These are phyloP conservation scores for Penicillium verhagenii DNA, from an alignment of 495 filamentous ascomycete genomes.

Conservation along the genomic window DNA sequence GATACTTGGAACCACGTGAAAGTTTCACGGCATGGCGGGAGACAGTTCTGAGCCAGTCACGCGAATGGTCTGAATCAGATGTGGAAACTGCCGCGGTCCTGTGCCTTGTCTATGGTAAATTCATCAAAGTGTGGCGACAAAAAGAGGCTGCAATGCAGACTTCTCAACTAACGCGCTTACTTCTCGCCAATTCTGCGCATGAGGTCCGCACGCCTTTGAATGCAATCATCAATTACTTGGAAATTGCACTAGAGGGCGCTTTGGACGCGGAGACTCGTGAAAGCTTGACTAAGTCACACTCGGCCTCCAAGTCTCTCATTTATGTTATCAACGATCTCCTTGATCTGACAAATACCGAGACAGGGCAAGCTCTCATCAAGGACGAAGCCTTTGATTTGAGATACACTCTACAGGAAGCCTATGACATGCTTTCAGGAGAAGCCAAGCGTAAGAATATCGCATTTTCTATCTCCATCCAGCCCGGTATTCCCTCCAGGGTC, in stretches of 20 bases:
- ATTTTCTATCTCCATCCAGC: constrained; percentile 65
- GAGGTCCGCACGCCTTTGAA: constrained; percentile 93
- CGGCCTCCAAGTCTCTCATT: constrained; percentile 92
- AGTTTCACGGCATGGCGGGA: constrained; percentile 39
- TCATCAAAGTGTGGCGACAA: constrained; percentile 91
- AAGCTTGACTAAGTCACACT: constrained; percentile 72
- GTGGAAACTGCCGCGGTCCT: constrained; percentile 86
- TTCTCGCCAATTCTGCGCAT: constrained; percentile 91
- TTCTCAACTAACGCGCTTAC: constrained; percentile 74
- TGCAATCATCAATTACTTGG: constrained; percentile 94
- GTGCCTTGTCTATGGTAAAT: constrained; percentile 87
- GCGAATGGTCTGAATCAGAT: constrained; percentile 51
- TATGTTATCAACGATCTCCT: constrained; percentile 96
- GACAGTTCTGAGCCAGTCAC: constrained; percentile 35
- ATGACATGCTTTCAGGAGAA: constrained; percentile 69
- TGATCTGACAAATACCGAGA: constrained; percentile 87
- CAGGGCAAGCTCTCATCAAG: constrained; percentile 75
- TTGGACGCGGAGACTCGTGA: constrained; percentile 84
- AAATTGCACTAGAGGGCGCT: constrained; percentile 85
- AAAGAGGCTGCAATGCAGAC: constrained; percentile 83
- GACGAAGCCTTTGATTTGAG: constrained; percentile 77
- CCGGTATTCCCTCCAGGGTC: constrained; percentile 67
- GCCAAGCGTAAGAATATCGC: constrained; percentile 71
- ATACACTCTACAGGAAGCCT: constrained; percentile 71
- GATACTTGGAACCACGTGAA: constrained; percentile 34